Percentiles rank a stretch among this genome's conserved stretches.
These are phyloP conservation scores for Septoria petroselini DNA, from an alignment of 2,329 filamentous ascomycete species.

Conservation along the genomic window DNA sequence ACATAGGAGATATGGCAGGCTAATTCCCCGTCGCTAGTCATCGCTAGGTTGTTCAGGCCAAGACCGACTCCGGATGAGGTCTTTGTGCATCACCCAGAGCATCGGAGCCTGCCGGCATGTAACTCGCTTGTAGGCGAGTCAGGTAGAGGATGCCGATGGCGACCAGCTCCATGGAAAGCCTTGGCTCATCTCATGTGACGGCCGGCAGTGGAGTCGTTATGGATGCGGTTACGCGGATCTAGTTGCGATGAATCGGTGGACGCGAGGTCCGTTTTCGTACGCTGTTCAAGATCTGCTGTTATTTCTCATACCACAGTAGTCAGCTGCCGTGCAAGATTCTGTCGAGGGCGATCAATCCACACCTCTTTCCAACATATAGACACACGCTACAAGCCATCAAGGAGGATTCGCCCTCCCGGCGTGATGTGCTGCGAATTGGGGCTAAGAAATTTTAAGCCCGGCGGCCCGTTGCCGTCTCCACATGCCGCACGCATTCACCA, in stretches of 20 bases:
- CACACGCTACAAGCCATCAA: background rate
- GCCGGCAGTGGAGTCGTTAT: background rate
- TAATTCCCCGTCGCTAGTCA: too few species aligned
- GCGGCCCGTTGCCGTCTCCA: constrained; percentile 9
- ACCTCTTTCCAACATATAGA: background rate
- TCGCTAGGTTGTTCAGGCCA: too few species aligned
- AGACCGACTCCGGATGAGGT: too few species aligned
- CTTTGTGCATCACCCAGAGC: too few species aligned
- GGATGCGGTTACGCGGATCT: too few species aligned
- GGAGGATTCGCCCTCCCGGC: background rate
- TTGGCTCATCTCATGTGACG: constrained; percentile 1
- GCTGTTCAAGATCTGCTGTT: background rate
- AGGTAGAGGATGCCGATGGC: background rate
- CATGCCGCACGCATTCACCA: constrained; percentile 6
- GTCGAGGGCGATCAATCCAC: background rate
- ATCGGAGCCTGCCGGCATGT: background rate
- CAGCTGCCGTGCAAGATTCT: background rate
- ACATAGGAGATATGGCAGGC: too few species aligned
- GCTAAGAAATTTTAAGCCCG: constrained; percentile 13
- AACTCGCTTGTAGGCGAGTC: constrained; percentile 7
- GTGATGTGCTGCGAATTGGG: background rate
- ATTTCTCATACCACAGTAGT: background rate
- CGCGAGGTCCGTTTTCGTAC: too few species aligned
- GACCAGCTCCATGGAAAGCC: background rate
- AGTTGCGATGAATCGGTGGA: too few species aligned